Evolutionary conservation across 2,329 filamentous ascomycete species (phyloP).

Genomic region (Penicillium sp.): DNA sequence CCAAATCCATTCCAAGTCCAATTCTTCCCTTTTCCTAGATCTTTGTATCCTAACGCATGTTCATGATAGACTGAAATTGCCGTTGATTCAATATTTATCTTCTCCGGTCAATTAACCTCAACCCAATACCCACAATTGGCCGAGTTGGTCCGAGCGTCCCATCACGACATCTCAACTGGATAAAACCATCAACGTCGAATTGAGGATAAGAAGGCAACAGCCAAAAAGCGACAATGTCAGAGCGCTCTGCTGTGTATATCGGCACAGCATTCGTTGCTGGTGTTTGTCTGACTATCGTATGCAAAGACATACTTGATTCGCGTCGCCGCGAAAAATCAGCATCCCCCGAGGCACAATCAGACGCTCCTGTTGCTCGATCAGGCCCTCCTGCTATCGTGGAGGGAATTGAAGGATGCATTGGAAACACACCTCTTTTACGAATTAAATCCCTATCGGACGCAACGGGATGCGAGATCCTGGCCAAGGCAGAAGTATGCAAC

Average conservation of each 20-base stretch:
- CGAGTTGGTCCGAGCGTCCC: constrained; percentile 41
- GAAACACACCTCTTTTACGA: constrained; percentile 84
- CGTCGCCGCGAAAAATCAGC: constrained; percentile 21
- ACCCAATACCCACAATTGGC: not conserved
- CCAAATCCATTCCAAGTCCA: not conserved
- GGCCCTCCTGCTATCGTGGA: constrained; percentile 59
- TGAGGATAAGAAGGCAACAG: constrained; percentile 10
- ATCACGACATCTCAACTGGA: not conserved
- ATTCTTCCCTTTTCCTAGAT: not conserved
- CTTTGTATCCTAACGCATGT: accelerated
- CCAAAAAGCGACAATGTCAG: constrained; percentile 29
- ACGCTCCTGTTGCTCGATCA: constrained; percentile 25
- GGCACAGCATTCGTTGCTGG: constrained; percentile 75
- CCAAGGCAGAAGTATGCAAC: constrained; percentile 73
- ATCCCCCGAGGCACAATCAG: constrained; percentile 4
- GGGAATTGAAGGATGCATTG: constrained; percentile 89
- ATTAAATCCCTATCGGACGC: constrained; percentile 83
- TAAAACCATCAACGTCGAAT: constrained; percentile 1
- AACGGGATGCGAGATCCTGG: constrained; percentile 86
- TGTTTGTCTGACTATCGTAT: constrained; percentile 70
- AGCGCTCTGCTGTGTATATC: constrained; percentile 54
- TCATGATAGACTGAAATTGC: not conserved
- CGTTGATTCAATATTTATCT: not conserved
- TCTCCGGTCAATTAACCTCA: not conserved
- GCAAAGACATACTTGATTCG: constrained; percentile 77